Percentiles rank a stretch among this genome's conserved stretches.
Evolutionary conservation across 441 rosid species (phyloP).

Genomic region (Pelargonium myrrhifolium): DNA sequence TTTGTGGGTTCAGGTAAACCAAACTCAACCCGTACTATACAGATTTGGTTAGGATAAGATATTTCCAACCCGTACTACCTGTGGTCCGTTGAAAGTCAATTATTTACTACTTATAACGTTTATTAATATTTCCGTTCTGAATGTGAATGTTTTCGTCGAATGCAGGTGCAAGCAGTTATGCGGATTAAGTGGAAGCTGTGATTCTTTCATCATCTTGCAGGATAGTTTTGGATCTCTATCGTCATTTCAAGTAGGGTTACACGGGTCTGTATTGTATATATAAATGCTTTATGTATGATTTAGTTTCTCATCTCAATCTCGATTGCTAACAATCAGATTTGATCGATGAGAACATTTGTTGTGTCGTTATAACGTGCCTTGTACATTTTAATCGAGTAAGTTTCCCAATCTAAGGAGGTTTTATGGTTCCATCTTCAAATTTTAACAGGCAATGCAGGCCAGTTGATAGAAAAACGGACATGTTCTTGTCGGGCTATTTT

Average conservation of each 20-base stretch:
- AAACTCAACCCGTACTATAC: neutral
- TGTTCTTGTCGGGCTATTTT: too few species aligned
- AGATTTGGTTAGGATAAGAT: neutral
- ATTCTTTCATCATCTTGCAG: neutral
- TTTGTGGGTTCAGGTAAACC: too few species aligned
- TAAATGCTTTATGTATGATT: conserved; percentile 4
- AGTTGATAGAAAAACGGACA: too few species aligned
- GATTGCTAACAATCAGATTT: too few species aligned
- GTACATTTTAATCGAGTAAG: neutral
- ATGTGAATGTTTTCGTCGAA: neutral
- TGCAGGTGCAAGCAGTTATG: conserved; percentile 29
- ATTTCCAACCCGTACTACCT: too few species aligned
- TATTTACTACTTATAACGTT: too few species aligned
- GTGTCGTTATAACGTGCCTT: neutral
- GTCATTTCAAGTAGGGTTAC: conserved; percentile 1
- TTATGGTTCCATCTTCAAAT: too few species aligned
- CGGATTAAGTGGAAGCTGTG: neutral
- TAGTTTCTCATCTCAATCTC: conserved; percentile 15
- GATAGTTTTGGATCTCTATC: neutral
- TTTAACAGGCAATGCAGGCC: too few species aligned
- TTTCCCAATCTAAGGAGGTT: neutral
- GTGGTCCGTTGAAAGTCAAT: too few species aligned
- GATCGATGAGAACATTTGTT: neutral
- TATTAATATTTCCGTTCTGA: conserved; percentile 5
- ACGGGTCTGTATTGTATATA: conserved; percentile 10